Evolutionary conservation across 2,329 filamentous ascomycete species (phyloP).

Genomic region (Aspergillus niger): DNA sequence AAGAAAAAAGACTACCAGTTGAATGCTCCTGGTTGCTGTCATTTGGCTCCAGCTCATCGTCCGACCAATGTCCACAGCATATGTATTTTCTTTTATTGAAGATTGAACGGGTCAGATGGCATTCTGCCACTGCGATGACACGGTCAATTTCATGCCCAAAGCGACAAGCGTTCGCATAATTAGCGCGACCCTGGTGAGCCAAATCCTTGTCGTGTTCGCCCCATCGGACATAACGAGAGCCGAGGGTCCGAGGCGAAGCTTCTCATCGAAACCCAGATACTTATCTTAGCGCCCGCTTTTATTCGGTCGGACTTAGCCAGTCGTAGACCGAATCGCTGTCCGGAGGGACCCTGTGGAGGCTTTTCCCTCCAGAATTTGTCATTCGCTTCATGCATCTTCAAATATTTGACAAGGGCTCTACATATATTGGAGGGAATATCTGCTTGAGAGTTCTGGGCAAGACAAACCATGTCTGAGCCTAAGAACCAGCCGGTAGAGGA

Average conservation of each 20-base stretch:
- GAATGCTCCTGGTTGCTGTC: conserved; percentile 2
- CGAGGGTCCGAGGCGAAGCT: background rate
- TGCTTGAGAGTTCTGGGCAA: background rate
- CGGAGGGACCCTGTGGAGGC: background rate
- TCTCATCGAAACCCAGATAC: background rate
- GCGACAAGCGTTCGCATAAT: background rate
- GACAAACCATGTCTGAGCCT: background rate
- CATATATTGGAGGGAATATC: background rate
- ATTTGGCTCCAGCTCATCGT: background rate
- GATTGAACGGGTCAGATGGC: no score
- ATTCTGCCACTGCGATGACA: no score
- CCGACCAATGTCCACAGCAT: no score
- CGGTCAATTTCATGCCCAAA: background rate
- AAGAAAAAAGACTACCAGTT: no score
- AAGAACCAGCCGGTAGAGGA: background rate
- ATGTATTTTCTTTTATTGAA: no score
- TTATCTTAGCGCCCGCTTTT: background rate
- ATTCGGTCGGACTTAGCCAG: background rate
- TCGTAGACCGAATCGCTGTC: background rate
- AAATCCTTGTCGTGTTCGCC: background rate
- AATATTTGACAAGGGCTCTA: no score
- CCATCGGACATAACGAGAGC: background rate
- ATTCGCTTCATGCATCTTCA: background rate
- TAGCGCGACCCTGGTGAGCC: background rate
- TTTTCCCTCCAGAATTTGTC: background rate